Percentiles rank a stretch among this genome's conserved stretches.
Conservation (phyloP, 2,329 filamentous ascomycete genomes). For the Tolypocladium tundrense region DNA sequence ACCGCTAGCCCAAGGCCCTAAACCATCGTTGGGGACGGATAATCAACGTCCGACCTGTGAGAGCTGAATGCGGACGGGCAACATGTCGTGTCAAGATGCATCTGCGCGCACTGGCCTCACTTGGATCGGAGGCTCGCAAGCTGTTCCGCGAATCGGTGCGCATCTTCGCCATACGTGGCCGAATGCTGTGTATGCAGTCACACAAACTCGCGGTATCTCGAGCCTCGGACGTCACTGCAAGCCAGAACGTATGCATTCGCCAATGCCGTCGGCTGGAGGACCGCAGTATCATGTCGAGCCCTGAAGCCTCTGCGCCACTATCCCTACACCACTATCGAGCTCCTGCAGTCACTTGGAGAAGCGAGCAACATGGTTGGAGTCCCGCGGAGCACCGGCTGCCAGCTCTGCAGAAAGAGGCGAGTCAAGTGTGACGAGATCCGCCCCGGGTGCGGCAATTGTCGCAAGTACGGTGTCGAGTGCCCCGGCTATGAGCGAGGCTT, state of each 20-base stretch:
- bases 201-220: too few relatives aligned
- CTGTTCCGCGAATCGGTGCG: too few relatives aligned
- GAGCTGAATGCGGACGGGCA: not conserved
- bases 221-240: not conserved
- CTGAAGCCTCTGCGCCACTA: not conserved
- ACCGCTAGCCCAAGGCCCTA: not conserved
- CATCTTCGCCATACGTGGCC: not conserved
- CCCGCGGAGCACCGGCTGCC: constrained; percentile 26
- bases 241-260: not conserved
- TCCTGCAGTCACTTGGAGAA: not conserved
- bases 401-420: constrained; percentile 28
- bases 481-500: constrained; percentile 26
- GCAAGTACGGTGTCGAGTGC: constrained; percentile 25
- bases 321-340: not conserved
- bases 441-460: constrained; percentile 29
- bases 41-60: not conserved
- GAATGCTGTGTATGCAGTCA: too few relatives aligned
- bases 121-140: not conserved
- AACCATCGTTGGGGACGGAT: not conserved
- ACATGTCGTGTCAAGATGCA: not conserved
- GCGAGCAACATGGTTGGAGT: constrained; percentile 24
- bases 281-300: not conserved
- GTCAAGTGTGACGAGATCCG: constrained; percentile 35
- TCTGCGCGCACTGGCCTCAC: not conserved
- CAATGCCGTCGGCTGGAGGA: not conserved